Percentiles rank a stretch among this genome's conserved stretches.
Conservation (phyloP, 129 eudicot genomes). For the Escallonia rubra region DNA sequence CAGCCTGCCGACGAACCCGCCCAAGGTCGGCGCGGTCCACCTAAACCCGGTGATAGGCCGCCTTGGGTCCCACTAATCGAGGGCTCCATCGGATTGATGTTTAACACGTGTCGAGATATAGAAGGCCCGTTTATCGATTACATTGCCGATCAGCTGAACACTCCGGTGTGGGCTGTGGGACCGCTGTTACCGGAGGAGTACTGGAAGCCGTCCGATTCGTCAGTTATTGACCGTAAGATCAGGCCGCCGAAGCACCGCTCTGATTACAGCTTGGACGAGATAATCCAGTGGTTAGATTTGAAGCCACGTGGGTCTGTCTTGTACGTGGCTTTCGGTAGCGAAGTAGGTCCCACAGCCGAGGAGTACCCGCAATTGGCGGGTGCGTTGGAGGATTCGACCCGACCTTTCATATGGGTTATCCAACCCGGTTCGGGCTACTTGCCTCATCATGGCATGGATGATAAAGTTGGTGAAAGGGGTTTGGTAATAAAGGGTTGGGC, state of each 20-base stretch:
- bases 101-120: constrained; percentile 6
- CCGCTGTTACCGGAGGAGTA: neutral
- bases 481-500: constrained; percentile 7
- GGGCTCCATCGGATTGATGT: constrained; percentile 6
- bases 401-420: constrained; percentile 4
- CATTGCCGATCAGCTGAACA: neutral
- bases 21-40: too few species aligned
- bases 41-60: neutral
- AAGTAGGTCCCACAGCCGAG: constrained; percentile 2
- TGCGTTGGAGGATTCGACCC: constrained; percentile 7
- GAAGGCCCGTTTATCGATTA: constrained; percentile 8
- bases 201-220: neutral
- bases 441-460: neutral
- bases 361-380: neutral
- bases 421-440: neutral
- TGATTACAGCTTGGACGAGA: constrained; percentile 3
- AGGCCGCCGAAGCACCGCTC: neutral
- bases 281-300: neutral
- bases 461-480: neutral
- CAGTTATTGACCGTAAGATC: neutral
- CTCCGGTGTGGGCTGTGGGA: constrained; percentile 6
- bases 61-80: constrained; percentile 1
- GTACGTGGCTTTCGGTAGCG: constrained; percentile 3
- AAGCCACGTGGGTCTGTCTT: constrained; percentile 5
- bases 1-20: too few species aligned